phyloP scores from a whole-genome alignment of 2,329 filamentous ascomycete genomes.

The Aureobasidium sp. region DNA sequence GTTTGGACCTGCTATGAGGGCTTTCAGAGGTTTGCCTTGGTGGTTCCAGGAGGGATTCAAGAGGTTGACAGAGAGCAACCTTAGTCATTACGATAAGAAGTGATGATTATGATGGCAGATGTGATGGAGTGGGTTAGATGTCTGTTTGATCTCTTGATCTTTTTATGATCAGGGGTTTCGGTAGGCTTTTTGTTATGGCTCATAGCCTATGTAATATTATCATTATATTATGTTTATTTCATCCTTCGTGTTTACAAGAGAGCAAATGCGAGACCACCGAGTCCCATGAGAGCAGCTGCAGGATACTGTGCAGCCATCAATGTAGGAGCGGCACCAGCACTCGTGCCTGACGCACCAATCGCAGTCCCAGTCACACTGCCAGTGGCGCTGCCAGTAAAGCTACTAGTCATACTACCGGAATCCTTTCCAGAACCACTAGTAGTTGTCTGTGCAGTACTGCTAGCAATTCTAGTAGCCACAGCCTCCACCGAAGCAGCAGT shows the following conservation, averaged over 20 bases:
- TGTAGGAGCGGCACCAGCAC: not conserved
- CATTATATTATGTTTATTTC: too few species aligned
- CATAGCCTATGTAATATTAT: not conserved
- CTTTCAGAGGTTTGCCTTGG: slow-evolving; percentile 20
- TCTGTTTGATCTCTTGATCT: too few species aligned
- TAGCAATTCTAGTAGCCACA: slow-evolving; percentile 5
- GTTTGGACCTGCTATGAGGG: slow-evolving; percentile 2
- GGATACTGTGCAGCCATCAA: not conserved
- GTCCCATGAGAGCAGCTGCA: slow-evolving; percentile 4
- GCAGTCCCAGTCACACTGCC: not conserved
- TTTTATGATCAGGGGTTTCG: not conserved
- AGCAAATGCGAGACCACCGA: not conserved
- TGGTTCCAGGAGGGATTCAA: slow-evolving; percentile 23
- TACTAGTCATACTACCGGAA: too few species aligned
- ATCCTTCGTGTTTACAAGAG: not conserved
- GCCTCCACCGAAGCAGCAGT: slow-evolving; percentile 17
- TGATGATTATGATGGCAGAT: not conserved
- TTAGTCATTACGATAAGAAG: not conserved
- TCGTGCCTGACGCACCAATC: not conserved
- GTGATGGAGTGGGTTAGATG: too few species aligned
- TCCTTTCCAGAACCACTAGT: too few species aligned
- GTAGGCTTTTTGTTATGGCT: not conserved
- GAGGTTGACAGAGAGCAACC: not conserved
- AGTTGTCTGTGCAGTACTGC: not conserved
- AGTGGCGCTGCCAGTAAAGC: not conserved